A percentile compares a stretch with the other conserved stretches of the same genome.
phyloP scores from a whole-genome alignment of 257 asterid genomes.

The Plantago major region DNA sequence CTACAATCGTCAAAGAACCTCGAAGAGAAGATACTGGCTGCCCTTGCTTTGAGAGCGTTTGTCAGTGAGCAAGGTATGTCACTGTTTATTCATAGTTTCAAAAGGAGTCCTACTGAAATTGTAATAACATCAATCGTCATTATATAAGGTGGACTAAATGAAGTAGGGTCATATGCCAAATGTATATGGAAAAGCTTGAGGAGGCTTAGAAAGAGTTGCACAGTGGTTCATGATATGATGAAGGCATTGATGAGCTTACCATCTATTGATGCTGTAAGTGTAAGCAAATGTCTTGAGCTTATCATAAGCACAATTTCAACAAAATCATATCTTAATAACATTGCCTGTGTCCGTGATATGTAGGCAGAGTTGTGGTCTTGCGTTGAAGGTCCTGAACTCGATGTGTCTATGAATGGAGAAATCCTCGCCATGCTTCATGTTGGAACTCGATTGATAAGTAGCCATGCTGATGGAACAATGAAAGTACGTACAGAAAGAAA shows the following conservation, averaged over 20 bases:
- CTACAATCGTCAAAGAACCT: constrained; percentile 72
- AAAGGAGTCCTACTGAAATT: too few relatives aligned
- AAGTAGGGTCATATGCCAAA: constrained; percentile 51
- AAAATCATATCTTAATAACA: neutral
- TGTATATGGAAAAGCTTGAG: constrained; percentile 54
- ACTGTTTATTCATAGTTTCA: neutral
- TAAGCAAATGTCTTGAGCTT: neutral
- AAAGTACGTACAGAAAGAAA: constrained; percentile 36
- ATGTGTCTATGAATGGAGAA: constrained; percentile 66
- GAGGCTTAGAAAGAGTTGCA: constrained; percentile 58
- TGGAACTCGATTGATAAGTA: constrained; percentile 49
- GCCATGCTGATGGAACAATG: constrained; percentile 82
- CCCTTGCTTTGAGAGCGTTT: constrained; percentile 67
- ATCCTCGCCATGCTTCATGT: constrained; percentile 54
- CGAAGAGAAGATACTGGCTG: constrained; percentile 71
- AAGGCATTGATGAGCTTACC: constrained; percentile 68
- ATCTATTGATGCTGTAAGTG: constrained; percentile 61
- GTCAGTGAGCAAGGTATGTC: constrained; percentile 52
- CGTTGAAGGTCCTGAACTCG: constrained; percentile 63
- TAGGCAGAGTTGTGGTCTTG: constrained; percentile 83
- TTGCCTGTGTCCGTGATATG: constrained; percentile 9
- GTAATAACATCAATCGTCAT: constrained; percentile 3
- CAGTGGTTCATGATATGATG: constrained; percentile 51
- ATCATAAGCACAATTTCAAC: neutral
- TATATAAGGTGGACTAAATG: constrained; percentile 49